Conservation (phyloP, 1,284 basidiomycete genomes). For the Tremellales sp. region DNA sequence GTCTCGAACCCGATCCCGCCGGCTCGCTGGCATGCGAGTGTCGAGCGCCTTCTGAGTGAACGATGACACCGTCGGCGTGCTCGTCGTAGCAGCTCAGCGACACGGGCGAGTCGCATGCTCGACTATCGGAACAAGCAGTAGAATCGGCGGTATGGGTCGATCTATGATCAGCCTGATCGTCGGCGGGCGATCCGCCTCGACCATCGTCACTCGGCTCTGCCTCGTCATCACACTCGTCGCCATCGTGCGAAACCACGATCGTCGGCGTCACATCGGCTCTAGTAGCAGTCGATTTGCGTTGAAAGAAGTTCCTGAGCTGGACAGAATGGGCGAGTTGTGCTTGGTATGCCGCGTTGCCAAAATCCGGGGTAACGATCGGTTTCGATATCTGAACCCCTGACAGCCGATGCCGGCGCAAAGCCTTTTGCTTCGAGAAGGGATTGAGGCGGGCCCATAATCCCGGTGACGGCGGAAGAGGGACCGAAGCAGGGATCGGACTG, state of each 20-base stretch:
- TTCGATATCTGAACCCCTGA: slow-evolving; percentile 16
- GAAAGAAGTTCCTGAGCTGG: too few relatives aligned
- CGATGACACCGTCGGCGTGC: neutral
- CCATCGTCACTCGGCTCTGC: slow-evolving; percentile 7
- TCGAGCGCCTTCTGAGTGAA: neutral
- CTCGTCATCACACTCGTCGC: too few relatives aligned
- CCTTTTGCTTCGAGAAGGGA: slow-evolving; percentile 14
- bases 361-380: slow-evolving; percentile 23
- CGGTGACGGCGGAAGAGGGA: slow-evolving; percentile 13
- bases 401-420: too few relatives aligned
- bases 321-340: slow-evolving; percentile 27
- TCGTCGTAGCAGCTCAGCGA: too few relatives aligned
- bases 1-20: neutral
- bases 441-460: slow-evolving; percentile 7
- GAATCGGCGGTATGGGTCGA: too few relatives aligned
- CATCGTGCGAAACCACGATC: too few relatives aligned
- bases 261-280: too few relatives aligned
- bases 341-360: slow-evolving; percentile 30
- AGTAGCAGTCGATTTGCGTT: too few relatives aligned
- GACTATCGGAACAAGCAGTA: too few relatives aligned
- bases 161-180: neutral
- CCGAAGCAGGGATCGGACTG: neutral
- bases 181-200: neutral
- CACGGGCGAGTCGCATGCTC: too few relatives aligned
- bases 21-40: neutral